A percentile compares a stretch with the other conserved stretches of the same genome.
phyloP scores from a whole-genome alignment of 208 protist species.

The Lotmaria passim region DNA sequence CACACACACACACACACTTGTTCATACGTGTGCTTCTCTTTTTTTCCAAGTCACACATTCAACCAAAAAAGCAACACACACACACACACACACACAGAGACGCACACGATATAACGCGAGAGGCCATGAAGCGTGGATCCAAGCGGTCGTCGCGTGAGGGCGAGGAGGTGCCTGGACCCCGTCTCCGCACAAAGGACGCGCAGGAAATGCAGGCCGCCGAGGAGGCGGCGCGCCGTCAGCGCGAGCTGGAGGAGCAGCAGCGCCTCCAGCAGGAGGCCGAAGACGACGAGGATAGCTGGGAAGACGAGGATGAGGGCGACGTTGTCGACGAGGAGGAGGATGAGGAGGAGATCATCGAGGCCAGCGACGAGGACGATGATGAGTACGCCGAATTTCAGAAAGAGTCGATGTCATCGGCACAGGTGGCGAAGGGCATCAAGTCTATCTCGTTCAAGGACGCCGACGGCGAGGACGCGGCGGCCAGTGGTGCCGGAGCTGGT shows the following conservation, averaged over 20 bases:
- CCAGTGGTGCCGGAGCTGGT: slow-evolving; percentile 25
- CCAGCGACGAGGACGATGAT: slow-evolving; percentile 64
- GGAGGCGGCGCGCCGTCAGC: slow-evolving; percentile 39
- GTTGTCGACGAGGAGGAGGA: slow-evolving; percentile 42
- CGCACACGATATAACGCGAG: background rate
- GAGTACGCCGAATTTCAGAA: slow-evolving; percentile 85
- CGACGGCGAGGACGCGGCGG: slow-evolving; percentile 21
- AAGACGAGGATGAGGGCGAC: slow-evolving; percentile 38
- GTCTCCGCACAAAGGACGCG: slow-evolving; percentile 43
- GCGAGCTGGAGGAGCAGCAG: slow-evolving; percentile 23
- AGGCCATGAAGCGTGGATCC: slow-evolving; percentile 32
- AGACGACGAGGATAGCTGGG: slow-evolving; percentile 44
- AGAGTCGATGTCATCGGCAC: slow-evolving; percentile 51
- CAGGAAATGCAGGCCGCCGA: slow-evolving; percentile 47
- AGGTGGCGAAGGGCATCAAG: slow-evolving; percentile 45
- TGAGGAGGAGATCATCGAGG: slow-evolving; percentile 63
- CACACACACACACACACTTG: too few species aligned
- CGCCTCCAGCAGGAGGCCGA: slow-evolving; percentile 8
- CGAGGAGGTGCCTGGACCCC: slow-evolving; percentile 35
- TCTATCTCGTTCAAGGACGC: slow-evolving; percentile 61
- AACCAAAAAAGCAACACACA: too few species aligned
- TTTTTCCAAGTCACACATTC: too few species aligned
- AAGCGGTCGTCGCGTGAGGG: slow-evolving; percentile 56
- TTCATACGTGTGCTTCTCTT: too few species aligned
- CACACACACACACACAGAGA: slow-evolving; percentile 17